phyloP scores from a whole-genome alignment of 192 early-diverging fungal species.

The Allomyces javanicus region DNA sequence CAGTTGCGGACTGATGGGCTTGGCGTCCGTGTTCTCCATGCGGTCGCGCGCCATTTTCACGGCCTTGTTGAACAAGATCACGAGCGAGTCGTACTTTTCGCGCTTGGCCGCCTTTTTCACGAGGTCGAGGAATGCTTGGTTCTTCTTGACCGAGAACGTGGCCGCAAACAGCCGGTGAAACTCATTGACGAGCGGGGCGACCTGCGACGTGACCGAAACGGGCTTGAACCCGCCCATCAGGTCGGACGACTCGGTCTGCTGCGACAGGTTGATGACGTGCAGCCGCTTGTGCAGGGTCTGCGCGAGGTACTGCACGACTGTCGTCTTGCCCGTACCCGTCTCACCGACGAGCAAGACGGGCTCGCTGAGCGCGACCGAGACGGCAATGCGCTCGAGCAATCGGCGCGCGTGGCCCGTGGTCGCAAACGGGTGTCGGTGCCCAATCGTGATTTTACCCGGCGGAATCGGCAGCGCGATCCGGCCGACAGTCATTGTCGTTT shows the following conservation, averaged over 20 bases:
- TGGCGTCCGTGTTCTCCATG: conserved; percentile 1
- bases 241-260: conserved; percentile 87
- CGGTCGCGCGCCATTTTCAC: conserved; percentile 56
- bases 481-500: conserved; percentile 24
- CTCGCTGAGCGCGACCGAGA: conserved; percentile 56
- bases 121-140: conserved; percentile 64
- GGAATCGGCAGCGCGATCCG: conserved; percentile 25
- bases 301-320: conserved; percentile 81
- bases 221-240: conserved; percentile 95
- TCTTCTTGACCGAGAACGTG: conserved; percentile 75
- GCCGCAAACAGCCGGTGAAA: conserved; percentile 70
- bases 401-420: conserved; percentile 60
- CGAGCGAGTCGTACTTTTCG: conserved; percentile 67
- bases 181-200: conserved; percentile 54
- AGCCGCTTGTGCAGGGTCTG: conserved; percentile 49
- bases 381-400: conserved; percentile 68
- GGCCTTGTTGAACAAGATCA: conserved; percentile 51
- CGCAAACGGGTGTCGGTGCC: conserved; percentile 46
- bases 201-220: conserved; percentile 60
- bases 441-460: background rate
- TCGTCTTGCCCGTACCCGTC: conserved; percentile 96
- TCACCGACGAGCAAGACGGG: conserved; percentile 85
- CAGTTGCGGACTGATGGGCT: background rate
- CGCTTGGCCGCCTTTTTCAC: conserved; percentile 48
- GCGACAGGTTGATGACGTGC: conserved; percentile 85